A percentile compares a stretch with the other conserved stretches of the same genome.
Conservation (phyloP, 78 protist species). For the Dictyostelium purpureum region DNA sequence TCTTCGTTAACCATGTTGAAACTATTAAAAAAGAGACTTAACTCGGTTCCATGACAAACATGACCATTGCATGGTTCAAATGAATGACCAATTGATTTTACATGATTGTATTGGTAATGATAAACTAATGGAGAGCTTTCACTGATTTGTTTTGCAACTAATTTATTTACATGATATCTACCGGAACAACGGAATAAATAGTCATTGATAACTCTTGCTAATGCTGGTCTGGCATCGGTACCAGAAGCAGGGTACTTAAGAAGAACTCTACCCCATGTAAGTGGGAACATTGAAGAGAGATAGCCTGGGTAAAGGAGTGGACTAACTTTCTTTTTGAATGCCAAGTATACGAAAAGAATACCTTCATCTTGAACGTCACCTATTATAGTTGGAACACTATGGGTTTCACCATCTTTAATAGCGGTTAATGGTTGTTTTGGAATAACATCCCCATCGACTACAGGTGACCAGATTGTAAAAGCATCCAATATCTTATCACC, state of each 20-base stretch:
- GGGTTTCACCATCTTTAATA: constrained; percentile 7
- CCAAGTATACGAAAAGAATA: constrained; percentile 13
- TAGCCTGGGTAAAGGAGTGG: neutral
- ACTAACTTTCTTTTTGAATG: neutral
- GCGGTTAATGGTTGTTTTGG: constrained; percentile 26
- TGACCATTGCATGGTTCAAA: constrained; percentile 60
- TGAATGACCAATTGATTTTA: neutral
- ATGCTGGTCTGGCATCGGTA: constrained; percentile 14
- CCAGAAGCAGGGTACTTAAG: neutral
- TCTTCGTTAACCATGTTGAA: neutral
- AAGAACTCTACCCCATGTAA: neutral
- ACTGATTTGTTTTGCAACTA: neutral
- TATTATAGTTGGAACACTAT: constrained; percentile 40
- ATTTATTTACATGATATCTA: neutral
- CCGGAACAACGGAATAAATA: constrained; percentile 42
- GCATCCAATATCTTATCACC: neutral
- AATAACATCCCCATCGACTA: constrained; percentile 20
- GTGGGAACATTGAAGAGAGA: too few relatives aligned
- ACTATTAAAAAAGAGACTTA: constrained; percentile 34
- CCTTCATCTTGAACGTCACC: constrained; percentile 35
- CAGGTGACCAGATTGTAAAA: constrained; percentile 52
- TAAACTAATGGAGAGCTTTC: constrained; percentile 3
- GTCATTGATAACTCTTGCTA: neutral
- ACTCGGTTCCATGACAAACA: constrained; percentile 66
- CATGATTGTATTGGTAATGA: constrained; percentile 34